Percentiles rank a stretch among this genome's conserved stretches.
phyloP scores from a whole-genome alignment of 2,329 filamentous ascomycete genomes.

The Alternaria tenuissima region DNA sequence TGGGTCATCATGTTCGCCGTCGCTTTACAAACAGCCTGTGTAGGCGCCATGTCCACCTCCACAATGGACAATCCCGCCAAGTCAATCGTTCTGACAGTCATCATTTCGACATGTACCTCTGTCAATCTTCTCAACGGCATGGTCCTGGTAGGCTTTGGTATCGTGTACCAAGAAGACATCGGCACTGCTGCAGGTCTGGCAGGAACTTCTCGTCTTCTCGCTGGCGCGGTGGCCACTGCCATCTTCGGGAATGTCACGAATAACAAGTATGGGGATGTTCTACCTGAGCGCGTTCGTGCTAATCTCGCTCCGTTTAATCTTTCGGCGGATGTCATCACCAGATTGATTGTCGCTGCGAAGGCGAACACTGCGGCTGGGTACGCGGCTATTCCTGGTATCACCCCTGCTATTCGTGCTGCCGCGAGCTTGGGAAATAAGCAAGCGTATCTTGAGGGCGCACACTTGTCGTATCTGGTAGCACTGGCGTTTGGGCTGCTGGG shows the following conservation, averaged over 20 bases:
- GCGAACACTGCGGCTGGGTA: conserved; percentile 38
- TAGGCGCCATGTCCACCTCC: conserved; percentile 37
- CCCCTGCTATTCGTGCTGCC: conserved; percentile 36
- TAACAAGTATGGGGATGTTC: conserved; percentile 33
- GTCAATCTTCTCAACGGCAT: conserved; percentile 42
- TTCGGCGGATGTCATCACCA: conserved; percentile 15
- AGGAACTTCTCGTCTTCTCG: conserved; percentile 39
- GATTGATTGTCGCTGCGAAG: conserved; percentile 33
- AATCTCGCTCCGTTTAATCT: conserved; percentile 33
- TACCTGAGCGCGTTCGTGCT: conserved; percentile 23
- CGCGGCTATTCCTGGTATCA: conserved; percentile 39
- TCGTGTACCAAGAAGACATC: conserved; percentile 42
- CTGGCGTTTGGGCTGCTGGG: conserved; percentile 41
- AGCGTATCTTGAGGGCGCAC: conserved; percentile 37
- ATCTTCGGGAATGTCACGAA: conserved; percentile 42
- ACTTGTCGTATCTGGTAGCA: conserved; percentile 42
- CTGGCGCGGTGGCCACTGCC: conserved; percentile 40
- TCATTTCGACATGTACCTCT: conserved; percentile 38
- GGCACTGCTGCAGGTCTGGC: conserved; percentile 43
- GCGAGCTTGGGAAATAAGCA: conserved; percentile 38
- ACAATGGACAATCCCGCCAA: conserved; percentile 36
- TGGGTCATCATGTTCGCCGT: conserved; percentile 40
- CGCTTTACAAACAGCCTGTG: conserved; percentile 39
- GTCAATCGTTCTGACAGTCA: conserved; percentile 39
- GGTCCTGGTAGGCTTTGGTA: conserved; percentile 42